These are phyloP conservation scores for Ustilago nuda DNA, from an alignment of 1,284 basidiomycete genomes.

Conservation along the genomic window DNA sequence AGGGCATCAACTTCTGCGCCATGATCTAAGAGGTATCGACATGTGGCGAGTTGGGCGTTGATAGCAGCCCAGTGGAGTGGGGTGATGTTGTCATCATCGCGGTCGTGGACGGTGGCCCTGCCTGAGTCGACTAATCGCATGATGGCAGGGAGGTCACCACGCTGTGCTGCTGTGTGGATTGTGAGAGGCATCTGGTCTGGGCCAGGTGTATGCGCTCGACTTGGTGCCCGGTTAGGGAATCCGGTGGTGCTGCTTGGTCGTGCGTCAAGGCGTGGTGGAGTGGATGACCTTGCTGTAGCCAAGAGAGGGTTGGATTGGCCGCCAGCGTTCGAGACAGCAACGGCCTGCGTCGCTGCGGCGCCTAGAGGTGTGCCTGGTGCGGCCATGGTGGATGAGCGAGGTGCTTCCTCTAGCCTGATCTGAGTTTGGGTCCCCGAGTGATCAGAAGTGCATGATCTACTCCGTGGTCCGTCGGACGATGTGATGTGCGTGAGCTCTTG, in stretches of 20 bases:
- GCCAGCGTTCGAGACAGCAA: slow-evolving; percentile 15
- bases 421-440: background rate
- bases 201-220: slow-evolving; percentile 37
- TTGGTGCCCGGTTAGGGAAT: slow-evolving; percentile 17
- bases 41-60: slow-evolving; percentile 77
- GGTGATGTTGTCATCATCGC: slow-evolving; percentile 90
- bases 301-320: slow-evolving; percentile 28
- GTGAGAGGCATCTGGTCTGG: slow-evolving; percentile 68
- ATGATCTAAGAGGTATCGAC: slow-evolving; percentile 77
- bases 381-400: slow-evolving; percentile 25
- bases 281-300: slow-evolving; percentile 7
- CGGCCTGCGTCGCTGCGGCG: slow-evolving; percentile 25
- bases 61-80: slow-evolving; percentile 97
- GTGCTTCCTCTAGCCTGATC: slow-evolving; percentile 1
- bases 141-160: slow-evolving; percentile 81
- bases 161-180: slow-evolving; percentile 87
- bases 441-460: background rate
- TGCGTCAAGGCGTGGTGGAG: slow-evolving; percentile 11
- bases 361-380: slow-evolving; percentile 39
- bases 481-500: background rate
- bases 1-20: slow-evolving; percentile 95
- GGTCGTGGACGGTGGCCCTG: slow-evolving; percentile 79
- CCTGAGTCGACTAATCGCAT: slow-evolving; percentile 80
- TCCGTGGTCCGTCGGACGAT: background rate
- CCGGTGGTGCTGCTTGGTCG: background rate